phyloP scores from a whole-genome alignment of 2,329 filamentous ascomycete genomes.

The Kalmusia sp. region DNA sequence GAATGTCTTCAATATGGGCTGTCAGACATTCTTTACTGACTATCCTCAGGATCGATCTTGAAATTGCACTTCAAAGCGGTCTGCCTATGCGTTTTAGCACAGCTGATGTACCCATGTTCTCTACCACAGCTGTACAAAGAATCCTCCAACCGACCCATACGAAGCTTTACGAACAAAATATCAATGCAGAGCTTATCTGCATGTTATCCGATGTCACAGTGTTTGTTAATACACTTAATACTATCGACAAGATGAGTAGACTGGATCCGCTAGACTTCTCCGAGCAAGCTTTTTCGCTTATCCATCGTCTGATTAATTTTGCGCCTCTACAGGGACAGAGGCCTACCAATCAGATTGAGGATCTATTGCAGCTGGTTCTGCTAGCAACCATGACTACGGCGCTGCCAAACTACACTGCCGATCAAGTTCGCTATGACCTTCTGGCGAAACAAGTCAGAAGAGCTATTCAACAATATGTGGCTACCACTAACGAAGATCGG shows the following conservation, averaged over 20 bases:
- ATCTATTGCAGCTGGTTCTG: conserved; percentile 13
- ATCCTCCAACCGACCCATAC: background rate
- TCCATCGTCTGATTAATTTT: conserved; percentile 9
- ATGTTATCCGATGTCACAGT: conserved; percentile 1
- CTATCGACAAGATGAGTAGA: conserved; percentile 1
- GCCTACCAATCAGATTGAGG: background rate
- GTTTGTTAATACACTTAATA: conserved; percentile 5
- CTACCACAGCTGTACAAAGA: background rate
- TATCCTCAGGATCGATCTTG: conserved; percentile 7
- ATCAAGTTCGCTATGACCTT: conserved; percentile 11
- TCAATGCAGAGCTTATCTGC: background rate
- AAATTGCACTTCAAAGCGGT: conserved; percentile 15
- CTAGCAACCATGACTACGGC: conserved; percentile 14
- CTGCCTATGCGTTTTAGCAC: background rate
- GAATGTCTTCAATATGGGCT: background rate
- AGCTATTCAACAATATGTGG: conserved; percentile 1
- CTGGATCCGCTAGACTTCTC: conserved; percentile 12
- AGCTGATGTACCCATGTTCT: background rate
- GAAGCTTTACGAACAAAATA: background rate
- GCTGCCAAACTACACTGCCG: conserved; percentile 15
- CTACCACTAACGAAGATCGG: background rate
- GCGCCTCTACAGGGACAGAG: conserved; percentile 3
- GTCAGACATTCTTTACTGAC: background rate
- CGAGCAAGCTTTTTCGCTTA: conserved; percentile 3
- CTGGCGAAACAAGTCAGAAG: background rate